Evolutionary conservation across 73 alveolate species (phyloP), one percentile per base, ranked within the genome.

Genomic region (Tetrahymena borealis): DNA sequence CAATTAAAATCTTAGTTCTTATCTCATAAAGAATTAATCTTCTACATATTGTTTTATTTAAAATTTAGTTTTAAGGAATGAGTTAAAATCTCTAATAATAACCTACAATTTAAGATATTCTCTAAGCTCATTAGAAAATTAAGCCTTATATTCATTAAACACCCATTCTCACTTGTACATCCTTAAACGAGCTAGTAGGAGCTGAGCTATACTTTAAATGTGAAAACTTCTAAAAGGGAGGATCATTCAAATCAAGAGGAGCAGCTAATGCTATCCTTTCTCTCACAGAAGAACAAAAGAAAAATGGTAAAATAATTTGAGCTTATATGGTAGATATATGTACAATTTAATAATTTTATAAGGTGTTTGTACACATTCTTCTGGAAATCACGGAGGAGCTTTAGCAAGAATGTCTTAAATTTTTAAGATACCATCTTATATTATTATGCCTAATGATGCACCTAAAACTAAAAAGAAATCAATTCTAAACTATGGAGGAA

Each of bases 321-420:
- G 36, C 10, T 18, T 0, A 60, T 24, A 60, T 5, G 7, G 28
- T 9, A 43, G 32, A 18, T 15, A 18, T 15, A 60, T 3, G 6
- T 60, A 0, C 28, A 24, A 1, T 15, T 18, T 60, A 3, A 24
- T 60, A 60, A n/a, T 60, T 20, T 60, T 60, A 13, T 40, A 6
- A 36, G 60, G 91, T 24, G 91, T 36, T 15, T 31, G 91, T 13
- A 36, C 41, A 0, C 78, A 38, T 9, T 79, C 91, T 32, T 36
- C 78, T 24, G 60, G 41, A 37, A 37, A 36, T 79, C 91, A 79
- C 32, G 91, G 78, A 79, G 91, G 91, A 79, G 60, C 91, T 9
- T 20, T 79, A 3, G 41, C 60, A 7, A 38, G 91, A 18, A 38
- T 79, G 78, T 31, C 41, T 36, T 18, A 36, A 15, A 79, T 38